A percentile compares a stretch with the other conserved stretches of the same genome.
phyloP scores from a whole-genome alignment of 257 asterid genomes.

The Ilex asprella region DNA sequence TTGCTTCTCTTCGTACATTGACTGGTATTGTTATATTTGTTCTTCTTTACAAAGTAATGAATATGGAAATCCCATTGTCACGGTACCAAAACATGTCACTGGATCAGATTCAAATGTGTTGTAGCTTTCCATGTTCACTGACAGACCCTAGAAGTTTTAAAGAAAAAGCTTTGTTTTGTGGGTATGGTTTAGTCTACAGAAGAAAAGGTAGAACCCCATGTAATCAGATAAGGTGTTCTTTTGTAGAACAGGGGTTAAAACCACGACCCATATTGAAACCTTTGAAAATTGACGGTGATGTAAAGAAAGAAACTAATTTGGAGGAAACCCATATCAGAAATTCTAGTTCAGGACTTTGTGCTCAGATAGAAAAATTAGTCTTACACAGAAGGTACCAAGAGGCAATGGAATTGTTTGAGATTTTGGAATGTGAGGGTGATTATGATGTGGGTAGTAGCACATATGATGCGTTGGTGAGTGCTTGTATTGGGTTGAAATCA shows the following conservation, averaged over 20 bases:
- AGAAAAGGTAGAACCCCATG: constrained; percentile 20
- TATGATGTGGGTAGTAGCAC: constrained; percentile 33
- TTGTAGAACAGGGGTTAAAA: constrained; percentile 41
- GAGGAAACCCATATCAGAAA: constrained; percentile 19
- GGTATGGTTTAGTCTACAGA: constrained; percentile 18
- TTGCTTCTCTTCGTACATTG: constrained; percentile 4
- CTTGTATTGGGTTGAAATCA: constrained; percentile 68
- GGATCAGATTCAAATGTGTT: constrained; percentile 46
- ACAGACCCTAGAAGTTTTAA: constrained; percentile 23
- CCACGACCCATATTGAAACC: constrained; percentile 44
- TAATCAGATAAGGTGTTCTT: constrained; percentile 37
- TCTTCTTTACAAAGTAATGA: constrained; percentile 1
- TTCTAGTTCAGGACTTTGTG: constrained; percentile 36
- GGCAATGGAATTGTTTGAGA: constrained; percentile 74
- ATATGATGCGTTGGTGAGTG: constrained; percentile 62
- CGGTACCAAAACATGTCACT: constrained; percentile 6
- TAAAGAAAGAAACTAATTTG: constrained; percentile 14
- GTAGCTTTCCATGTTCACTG: constrained; percentile 31
- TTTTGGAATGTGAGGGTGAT: constrained; percentile 41
- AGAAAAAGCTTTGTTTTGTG: constrained; percentile 20
- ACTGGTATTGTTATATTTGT: constrained; percentile 4
- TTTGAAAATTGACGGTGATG: constrained; percentile 15
- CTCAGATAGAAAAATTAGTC: constrained; percentile 67
- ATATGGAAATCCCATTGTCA: constrained; percentile 50
- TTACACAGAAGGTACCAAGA: constrained; percentile 48